Evolutionary conservation across 2,329 filamentous ascomycete genomes (phyloP).

Genomic region (Calonectria hongkongensis): DNA sequence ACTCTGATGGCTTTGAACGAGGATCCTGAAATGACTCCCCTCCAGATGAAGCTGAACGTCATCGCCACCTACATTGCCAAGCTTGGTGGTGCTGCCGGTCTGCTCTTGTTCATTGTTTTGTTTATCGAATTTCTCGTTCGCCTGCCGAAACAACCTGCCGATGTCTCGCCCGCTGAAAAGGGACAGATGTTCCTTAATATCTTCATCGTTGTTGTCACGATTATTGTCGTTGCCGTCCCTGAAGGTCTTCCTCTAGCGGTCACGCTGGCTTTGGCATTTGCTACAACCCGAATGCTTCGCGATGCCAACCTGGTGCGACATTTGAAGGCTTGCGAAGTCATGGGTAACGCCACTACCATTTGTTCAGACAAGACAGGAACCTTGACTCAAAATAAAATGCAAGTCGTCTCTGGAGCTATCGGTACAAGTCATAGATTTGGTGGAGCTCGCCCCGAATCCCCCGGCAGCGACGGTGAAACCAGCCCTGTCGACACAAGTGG

Average conservation of each 20-base stretch:
- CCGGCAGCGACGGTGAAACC: slow-evolving; percentile 51
- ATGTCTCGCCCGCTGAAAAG: slow-evolving; percentile 79
- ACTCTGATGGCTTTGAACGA: slow-evolving; percentile 85
- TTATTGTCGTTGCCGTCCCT: slow-evolving; percentile 87
- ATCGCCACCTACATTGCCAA: slow-evolving; percentile 87
- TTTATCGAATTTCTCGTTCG: slow-evolving; percentile 89
- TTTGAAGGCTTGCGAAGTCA: slow-evolving; percentile 86
- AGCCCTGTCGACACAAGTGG: slow-evolving; percentile 55
- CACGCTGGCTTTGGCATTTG: slow-evolving; percentile 85
- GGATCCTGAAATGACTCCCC: slow-evolving; percentile 83
- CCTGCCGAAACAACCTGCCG: slow-evolving; percentile 71
- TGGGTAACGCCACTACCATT: slow-evolving; percentile 85
- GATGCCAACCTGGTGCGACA: slow-evolving; percentile 87
- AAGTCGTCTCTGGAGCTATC: slow-evolving; percentile 76
- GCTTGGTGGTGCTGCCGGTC: slow-evolving; percentile 83
- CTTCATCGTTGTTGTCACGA: slow-evolving; percentile 86
- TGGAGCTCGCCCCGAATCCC: slow-evolving; percentile 56
- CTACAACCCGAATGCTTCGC: slow-evolving; percentile 84
- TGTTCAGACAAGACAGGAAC: slow-evolving; percentile 83
- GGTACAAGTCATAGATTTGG: slow-evolving; percentile 75
- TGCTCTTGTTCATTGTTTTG: slow-evolving; percentile 88
- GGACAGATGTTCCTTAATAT: slow-evolving; percentile 86
- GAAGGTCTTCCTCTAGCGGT: slow-evolving; percentile 86
- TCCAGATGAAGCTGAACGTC: slow-evolving; percentile 84
- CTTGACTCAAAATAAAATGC: slow-evolving; percentile 82